Percentiles rank a stretch among this genome's conserved stretches.
These are phyloP conservation scores for Thalassiosira exigua DNA, from an alignment of 352 stramenopile genomes.

Conservation along the genomic window DNA sequence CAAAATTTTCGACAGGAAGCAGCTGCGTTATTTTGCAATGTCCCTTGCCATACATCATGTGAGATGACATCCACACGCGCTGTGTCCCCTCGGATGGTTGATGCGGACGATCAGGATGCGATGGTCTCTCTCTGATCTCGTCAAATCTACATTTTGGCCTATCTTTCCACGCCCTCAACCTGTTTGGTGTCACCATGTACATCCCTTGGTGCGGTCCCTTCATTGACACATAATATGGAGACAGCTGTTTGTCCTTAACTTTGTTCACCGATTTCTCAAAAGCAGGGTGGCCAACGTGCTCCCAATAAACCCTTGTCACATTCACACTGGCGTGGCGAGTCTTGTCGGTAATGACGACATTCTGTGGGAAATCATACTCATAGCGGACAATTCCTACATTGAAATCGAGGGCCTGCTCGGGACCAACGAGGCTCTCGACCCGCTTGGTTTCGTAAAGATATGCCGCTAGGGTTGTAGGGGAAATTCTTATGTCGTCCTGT, in stretches of 20 bases:
- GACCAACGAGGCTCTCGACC: slow-evolving; percentile 60
- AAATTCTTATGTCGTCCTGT: slow-evolving; percentile 80
- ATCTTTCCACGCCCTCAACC: slow-evolving; percentile 77
- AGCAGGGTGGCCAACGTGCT: slow-evolving; percentile 66
- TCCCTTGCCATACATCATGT: slow-evolving; percentile 71
- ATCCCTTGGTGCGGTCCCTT: slow-evolving; percentile 82
- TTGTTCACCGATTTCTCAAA: slow-evolving; percentile 65
- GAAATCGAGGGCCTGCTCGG: slow-evolving; percentile 57
- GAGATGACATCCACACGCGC: slow-evolving; percentile 74
- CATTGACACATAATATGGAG: slow-evolving; percentile 76
- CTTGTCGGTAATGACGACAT: slow-evolving; percentile 83
- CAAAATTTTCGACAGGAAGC: slow-evolving; percentile 63
- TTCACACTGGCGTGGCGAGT: slow-evolving; percentile 81
- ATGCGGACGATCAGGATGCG: slow-evolving; percentile 46
- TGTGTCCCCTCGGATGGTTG: slow-evolving; percentile 79
- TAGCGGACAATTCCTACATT: slow-evolving; percentile 84
- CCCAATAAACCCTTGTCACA: slow-evolving; percentile 83
- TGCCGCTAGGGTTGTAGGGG: slow-evolving; percentile 69
- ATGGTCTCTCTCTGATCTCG: slow-evolving; percentile 65
- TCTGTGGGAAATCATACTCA: slow-evolving; percentile 83
- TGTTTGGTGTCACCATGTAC: slow-evolving; percentile 70
- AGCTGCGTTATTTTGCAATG: slow-evolving; percentile 72
- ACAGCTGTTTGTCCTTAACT: slow-evolving; percentile 42
- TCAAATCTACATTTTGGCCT: slow-evolving; percentile 71
- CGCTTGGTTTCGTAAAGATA: slow-evolving; percentile 78